phyloP scores from a whole-genome alignment of 768 basidiomycete species.

The Tulasnella sp. region DNA sequence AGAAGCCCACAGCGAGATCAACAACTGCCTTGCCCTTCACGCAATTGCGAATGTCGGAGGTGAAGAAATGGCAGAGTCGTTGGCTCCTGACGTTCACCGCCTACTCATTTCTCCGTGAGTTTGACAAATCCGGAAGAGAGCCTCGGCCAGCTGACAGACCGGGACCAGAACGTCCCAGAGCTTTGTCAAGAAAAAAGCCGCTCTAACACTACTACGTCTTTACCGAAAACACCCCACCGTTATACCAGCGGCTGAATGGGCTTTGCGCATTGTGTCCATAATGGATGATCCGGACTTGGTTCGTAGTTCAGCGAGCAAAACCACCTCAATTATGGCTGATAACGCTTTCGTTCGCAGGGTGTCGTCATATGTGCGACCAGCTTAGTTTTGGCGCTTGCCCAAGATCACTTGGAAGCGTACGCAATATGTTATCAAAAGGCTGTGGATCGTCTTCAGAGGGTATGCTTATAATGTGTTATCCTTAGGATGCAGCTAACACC shows the following conservation, averaged over 20 bases:
- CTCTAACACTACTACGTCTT: constrained; percentile 79
- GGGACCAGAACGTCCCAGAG: constrained; percentile 69
- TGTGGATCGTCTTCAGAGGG: constrained; percentile 76
- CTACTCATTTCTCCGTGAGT: constrained; percentile 85
- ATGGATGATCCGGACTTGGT: constrained; percentile 92
- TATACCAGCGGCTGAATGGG: constrained; percentile 91
- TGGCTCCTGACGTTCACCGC: constrained; percentile 88
- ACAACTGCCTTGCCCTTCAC: constrained; percentile 92
- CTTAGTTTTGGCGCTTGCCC: constrained; percentile 85
- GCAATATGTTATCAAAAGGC: constrained; percentile 91
- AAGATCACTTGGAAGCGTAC: constrained; percentile 84
- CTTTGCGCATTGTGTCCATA: constrained; percentile 81
- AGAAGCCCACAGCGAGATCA: constrained; percentile 86
- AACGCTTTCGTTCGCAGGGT: constrained; percentile 40
- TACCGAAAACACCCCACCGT: constrained; percentile 96
- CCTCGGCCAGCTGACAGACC: neutral
- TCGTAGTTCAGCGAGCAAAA: constrained; percentile 7
- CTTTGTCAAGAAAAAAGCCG: constrained; percentile 98
- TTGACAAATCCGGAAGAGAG: neutral
- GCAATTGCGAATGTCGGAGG: constrained; percentile 98
- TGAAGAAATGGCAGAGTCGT: constrained; percentile 95
- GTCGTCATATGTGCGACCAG: constrained; percentile 92
- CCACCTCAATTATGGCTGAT: neutral
- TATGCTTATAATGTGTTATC: constrained; percentile 25
- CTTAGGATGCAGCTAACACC: neutral